Base-by-base conservation (phyloP, 2,329 filamentous ascomycete species). In the Colletotrichum tofieldiae region DNA sequence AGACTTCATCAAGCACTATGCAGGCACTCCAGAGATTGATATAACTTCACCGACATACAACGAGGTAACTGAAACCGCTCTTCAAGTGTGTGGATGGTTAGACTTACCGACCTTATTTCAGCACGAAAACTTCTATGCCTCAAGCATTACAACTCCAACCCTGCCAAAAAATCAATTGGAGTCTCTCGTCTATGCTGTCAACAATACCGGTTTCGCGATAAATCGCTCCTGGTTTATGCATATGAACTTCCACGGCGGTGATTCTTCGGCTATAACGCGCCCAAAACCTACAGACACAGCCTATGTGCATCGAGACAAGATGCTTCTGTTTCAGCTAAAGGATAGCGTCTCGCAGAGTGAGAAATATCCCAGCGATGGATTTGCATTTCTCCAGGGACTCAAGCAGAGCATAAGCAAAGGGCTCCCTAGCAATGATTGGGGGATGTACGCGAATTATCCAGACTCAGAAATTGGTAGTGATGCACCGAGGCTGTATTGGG, bases 401-500 rank as follows among this genome's bases (percentile, higher is more conserved):
- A 82, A 84, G 67, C 78, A 82, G 23, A 81, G 78, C 18, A 79
- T 84, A 63, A 81, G 78, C 49, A 76, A 79, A 4, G 76, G 77
- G 9, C 79, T 84, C 77, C 77, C 78, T 5, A 75, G 81, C 45
- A 80, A 78, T 1, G 75, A 80, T 7, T 87, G 85, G 78, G 86
- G 85, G 37, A 85, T 85, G 73, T 89, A 89, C 72, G 80, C 86
- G 74, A 89, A 89, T 79, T 89, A 89, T 60, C 84, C 86, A 2
- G 87, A 89, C 75, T 83, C 86, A 0, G 82, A 79, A 49, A 79
- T 88, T 66, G 80, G 83, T 20, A 80, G 81, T 4, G 81, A 81
- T 32, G 87, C 87, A 3, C 83, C 86, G 72, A 77, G 83, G 71
- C 76, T 86, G 72, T 89, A 89, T 77, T 89, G 85, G 73, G 81